Evolutionary conservation across 2,329 filamentous ascomycete genomes (phyloP).

Genomic region (Cordyceps javanica): DNA sequence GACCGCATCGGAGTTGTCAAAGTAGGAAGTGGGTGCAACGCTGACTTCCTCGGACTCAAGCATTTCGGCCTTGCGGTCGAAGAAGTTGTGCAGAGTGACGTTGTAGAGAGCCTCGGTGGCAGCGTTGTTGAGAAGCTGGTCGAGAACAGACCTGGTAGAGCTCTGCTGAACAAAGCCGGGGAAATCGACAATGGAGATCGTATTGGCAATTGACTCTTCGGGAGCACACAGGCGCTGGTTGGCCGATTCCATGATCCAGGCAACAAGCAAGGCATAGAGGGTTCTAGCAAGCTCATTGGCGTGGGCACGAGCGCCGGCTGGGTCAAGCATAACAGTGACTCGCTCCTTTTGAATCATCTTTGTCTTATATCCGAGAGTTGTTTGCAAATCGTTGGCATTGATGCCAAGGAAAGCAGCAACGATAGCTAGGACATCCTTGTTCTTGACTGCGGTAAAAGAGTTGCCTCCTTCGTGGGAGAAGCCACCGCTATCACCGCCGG

Average conservation of each 20-base stretch:
- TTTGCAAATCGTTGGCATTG: conserved; percentile 72
- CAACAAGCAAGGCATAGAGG: conserved; percentile 87
- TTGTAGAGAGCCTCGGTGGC: conserved; percentile 91
- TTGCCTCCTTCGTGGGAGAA: conserved; percentile 94
- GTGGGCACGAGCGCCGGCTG: conserved; percentile 80
- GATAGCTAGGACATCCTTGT: conserved; percentile 80
- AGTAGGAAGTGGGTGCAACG: conserved; percentile 89
- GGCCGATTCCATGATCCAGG: conserved; percentile 87
- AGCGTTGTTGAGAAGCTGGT: conserved; percentile 92
- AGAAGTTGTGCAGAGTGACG: conserved; percentile 90
- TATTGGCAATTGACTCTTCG: conserved; percentile 87
- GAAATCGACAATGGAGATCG: conserved; percentile 91
- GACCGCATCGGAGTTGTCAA: conserved; percentile 93
- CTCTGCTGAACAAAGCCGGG: conserved; percentile 85
- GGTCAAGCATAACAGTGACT: conserved; percentile 97
- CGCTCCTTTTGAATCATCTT: conserved; percentile 94
- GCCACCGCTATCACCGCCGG: conserved; percentile 86
- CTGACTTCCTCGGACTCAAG: conserved; percentile 90
- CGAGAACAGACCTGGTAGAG: conserved; percentile 76
- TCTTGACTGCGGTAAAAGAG: conserved; percentile 79
- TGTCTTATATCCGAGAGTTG: conserved; percentile 88
- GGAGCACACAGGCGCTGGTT: conserved; percentile 84
- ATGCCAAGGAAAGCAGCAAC: conserved; percentile 95
- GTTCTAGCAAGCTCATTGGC: conserved; percentile 92
- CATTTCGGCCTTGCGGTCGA: conserved; percentile 87